Conservation (phyloP, 306 rosid genomes). For the Trifolium repens region DNA sequence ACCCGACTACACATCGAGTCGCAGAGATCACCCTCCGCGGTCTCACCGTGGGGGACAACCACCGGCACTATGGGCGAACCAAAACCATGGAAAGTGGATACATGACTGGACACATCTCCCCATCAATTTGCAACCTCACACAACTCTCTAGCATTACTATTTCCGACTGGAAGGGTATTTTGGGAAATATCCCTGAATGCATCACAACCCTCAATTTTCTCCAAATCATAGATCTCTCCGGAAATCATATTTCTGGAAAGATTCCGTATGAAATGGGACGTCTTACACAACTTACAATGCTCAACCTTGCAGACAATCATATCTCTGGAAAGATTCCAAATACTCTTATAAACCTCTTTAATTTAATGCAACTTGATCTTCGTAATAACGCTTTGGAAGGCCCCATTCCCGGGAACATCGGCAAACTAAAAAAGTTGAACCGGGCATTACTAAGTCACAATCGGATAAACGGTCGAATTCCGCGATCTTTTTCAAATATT, state of each 20-base stretch:
- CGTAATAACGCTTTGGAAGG: slow-evolving; percentile 77
- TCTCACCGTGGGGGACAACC: slow-evolving; percentile 57
- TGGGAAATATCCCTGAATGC: slow-evolving; percentile 76
- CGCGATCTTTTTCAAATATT: slow-evolving; percentile 50
- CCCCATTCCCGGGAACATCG: slow-evolving; percentile 56
- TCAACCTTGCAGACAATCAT: slow-evolving; percentile 80
- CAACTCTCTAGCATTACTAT: slow-evolving; percentile 67
- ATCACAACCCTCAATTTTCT: slow-evolving; percentile 55
- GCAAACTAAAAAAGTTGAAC: slow-evolving; percentile 57
- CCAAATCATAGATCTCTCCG: slow-evolving; percentile 70
- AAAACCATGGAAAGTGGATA: slow-evolving; percentile 39
- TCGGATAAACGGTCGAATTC: slow-evolving; percentile 63
- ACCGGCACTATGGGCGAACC: slow-evolving; percentile 37
- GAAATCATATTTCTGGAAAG: slow-evolving; percentile 63
- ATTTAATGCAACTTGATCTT: slow-evolving; percentile 72
- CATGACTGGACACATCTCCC: slow-evolving; percentile 76
- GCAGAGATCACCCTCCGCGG: slow-evolving; percentile 70
- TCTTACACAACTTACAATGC: slow-evolving; percentile 58
- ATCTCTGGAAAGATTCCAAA: slow-evolving; percentile 67
- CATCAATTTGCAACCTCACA: slow-evolving; percentile 67
- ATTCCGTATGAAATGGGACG: slow-evolving; percentile 64
- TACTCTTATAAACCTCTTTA: slow-evolving; percentile 51
- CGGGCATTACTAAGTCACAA: slow-evolving; percentile 68
- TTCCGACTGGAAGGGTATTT: slow-evolving; percentile 86
- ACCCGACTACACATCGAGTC: slow-evolving; percentile 58